Evolutionary conservation across 768 basidiomycete genomes (phyloP), one percentile per base, ranked within the genome.

Genomic region (Lactifluus echinatus): DNA sequence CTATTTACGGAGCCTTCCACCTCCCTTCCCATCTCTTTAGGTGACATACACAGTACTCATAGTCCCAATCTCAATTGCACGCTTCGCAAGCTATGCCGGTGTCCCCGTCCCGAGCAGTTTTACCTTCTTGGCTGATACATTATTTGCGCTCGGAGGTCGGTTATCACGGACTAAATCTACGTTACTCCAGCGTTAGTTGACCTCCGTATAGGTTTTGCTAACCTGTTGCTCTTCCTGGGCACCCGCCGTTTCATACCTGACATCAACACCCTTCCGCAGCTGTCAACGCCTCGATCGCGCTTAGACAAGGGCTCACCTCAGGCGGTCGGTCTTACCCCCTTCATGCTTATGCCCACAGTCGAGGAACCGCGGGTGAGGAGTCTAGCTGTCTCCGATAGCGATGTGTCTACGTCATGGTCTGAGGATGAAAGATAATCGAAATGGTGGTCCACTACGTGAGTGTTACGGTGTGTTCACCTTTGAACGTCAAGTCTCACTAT

Each of bases 121-220:
- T 31, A 73, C 66, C 15, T 69, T 73, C 45, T n/a, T 63, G 37
- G 63, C 71, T 1, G 72, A 70, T 61, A 57, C 68, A 43, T 39
- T 72, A 50, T 72, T 70, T 63, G 69, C 70, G 55, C 66, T 72
- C 17, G 67, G 68, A 51, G 69, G 69, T 67, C 12, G 1, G 67
- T 44, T 37, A n/a, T n/a, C n/a, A n/a, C n/a, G n/a, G n/a, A n/a
- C n/a, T n/a, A n/a, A n/a, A n/a, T n/a, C n/a, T n/a, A n/a, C n/a
- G n/a, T n/a, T n/a, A n/a, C n/a, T n/a, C n/a, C n/a, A n/a, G n/a
- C n/a, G n/a, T n/a, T n/a, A n/a, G n/a, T n/a, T n/a, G n/a, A n/a
- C n/a, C n/a, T n/a, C 40, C 14, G 6, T 33, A 2, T 47, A 71
- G 70, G 71, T 17, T 63, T 72, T 45, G 67, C 67, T 21, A 74